Evolutionary conservation across 768 basidiomycete species (phyloP), one percentile per base, ranked within the genome.

Genomic region (Boletus coccyginus): DNA sequence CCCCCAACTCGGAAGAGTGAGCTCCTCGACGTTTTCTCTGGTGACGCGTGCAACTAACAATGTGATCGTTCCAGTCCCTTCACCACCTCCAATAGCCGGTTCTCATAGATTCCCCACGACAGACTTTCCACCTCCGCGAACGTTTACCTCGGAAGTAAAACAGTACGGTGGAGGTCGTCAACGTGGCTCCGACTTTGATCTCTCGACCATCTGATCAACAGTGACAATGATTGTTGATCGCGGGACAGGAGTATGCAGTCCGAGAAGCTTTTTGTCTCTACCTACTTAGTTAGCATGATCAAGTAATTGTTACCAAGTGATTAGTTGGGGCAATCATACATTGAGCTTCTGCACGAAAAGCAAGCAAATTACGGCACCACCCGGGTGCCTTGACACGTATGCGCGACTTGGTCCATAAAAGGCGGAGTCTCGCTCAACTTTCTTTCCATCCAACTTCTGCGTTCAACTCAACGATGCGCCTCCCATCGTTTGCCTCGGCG

Each of bases 51-150:
- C 38, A 39, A 48, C 67, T 59, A 51, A 63, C 56, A 21, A 33
- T 55, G 47, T 53, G 44, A 47, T 61, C 52, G 53, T 56, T 45
- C 5, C 54, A 83, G 81, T 82, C 45, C 79, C 83, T 21, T 74
- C 80, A 5, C 83, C 83, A 7, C 84, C 84, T 27, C 82, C 90
- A 3, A 82, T 78, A 52, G 81, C 79, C 41, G 90, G 90, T 10
- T 69, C 78, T 24, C 87, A 90, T 65, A 85, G 78, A 16, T 94
- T 92, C 67, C 90, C 89, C 8, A 81, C 85, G n/a, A 73, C 76
- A 14, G 89, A 86, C 49, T 92, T 93, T 67, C 92, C 92, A 1
- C 84, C 85, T 14, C 92, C 92, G 5, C 82, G 90, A 40, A 75
- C 77, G 29, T 93, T 92, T 69, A 67, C 68, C 36, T 65, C 70